These are phyloP conservation scores for Coffea canephora DNA, from an alignment of 257 asterid genomes.

Conservation along the genomic window DNA sequence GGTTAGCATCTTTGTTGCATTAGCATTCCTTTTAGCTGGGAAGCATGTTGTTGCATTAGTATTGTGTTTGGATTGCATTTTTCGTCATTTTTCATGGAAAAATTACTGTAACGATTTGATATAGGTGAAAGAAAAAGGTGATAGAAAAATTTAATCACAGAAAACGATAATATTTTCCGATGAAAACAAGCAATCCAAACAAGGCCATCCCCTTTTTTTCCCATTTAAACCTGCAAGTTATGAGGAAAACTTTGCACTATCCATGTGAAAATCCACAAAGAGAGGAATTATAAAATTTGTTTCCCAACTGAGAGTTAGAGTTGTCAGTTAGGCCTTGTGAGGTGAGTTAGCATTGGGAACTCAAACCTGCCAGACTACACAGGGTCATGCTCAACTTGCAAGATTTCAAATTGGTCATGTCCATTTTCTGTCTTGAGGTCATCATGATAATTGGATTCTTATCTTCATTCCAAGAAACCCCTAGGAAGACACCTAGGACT, in stretches of 20 bases:
- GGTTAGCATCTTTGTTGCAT: slow-evolving; percentile 2
- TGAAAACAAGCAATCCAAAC: no score
- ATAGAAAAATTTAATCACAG: no score
- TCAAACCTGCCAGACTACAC: background rate
- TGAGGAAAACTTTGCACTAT: background rate
- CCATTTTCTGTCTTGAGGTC: background rate
- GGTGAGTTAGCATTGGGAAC: no score
- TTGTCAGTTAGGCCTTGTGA: background rate
- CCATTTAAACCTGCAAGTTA: background rate
- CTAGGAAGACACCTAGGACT: background rate
- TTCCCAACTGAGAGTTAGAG: background rate
- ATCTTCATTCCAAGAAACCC: background rate
- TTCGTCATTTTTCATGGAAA: no score
- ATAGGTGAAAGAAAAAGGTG: no score
- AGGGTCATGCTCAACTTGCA: background rate
- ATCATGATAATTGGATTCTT: background rate
- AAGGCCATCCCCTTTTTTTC: background rate
- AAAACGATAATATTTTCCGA: no score
- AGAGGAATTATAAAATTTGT: background rate
- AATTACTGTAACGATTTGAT: no score
- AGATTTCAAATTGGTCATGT: background rate
- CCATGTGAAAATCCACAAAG: background rate
- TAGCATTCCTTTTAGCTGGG: background rate
- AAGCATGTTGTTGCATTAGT: background rate
- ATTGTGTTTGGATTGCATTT: no score